These are phyloP conservation scores for Gnetum montanum DNA, from an alignment of 75 land plant genomes.

Conservation along the genomic window DNA sequence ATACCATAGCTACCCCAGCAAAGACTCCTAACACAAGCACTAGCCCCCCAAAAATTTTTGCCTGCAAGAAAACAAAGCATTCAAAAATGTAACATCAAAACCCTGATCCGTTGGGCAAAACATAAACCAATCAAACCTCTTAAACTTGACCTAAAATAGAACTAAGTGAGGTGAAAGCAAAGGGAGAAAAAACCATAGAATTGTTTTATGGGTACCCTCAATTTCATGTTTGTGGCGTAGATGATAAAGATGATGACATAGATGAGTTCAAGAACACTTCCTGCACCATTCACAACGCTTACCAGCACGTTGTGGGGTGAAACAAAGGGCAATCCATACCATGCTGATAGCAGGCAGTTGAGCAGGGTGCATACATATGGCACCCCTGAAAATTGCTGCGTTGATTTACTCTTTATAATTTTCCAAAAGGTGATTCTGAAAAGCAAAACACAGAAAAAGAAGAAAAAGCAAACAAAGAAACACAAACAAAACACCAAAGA, in stretches of 20 bases:
- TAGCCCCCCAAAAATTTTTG: conserved; percentile 23
- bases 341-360: conserved; percentile 50
- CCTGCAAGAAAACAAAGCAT: neutral
- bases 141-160: no score
- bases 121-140: no score
- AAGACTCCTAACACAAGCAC: conserved; percentile 24
- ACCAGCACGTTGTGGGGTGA: conserved; percentile 66
- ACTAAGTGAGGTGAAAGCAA: no score
- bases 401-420: conserved; percentile 34
- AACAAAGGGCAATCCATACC: conserved; percentile 77
- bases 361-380: conserved; percentile 57
- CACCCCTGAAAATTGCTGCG: conserved; percentile 55
- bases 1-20: conserved; percentile 25
- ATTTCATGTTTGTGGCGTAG: conserved; percentile 31
- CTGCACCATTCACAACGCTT: conserved; percentile 62
- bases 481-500: neutral
- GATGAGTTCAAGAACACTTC: conserved; percentile 42
- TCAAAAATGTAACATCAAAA: neutral
- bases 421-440: conserved; percentile 49
- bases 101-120: no score
- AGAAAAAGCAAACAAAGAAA: no score
- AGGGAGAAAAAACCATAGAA: neutral
- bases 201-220: conserved; percentile 4
- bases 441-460: neutral
- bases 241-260: conserved; percentile 53